phyloP scores from a whole-genome alignment of 805 yeast genomes.

The Cyberlindnera nakhonratchasimensis region DNA sequence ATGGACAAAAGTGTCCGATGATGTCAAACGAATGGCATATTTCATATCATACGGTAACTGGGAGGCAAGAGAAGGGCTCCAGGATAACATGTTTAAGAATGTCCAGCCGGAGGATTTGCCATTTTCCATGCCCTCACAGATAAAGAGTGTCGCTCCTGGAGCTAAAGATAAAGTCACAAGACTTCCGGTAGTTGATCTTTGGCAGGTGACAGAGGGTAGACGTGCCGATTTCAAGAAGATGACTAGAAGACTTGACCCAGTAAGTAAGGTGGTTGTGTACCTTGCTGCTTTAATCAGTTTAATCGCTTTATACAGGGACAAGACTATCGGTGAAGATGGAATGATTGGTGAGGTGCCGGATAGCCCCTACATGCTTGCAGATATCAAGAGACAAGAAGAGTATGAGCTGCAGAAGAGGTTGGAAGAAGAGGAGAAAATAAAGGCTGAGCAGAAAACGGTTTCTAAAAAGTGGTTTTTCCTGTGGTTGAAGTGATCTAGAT shows the following conservation, averaged over 20 bases:
- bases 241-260: conserved; percentile 51
- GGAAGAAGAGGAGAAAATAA: conserved; percentile 6
- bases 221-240: conserved; percentile 42
- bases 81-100: conserved; percentile 39
- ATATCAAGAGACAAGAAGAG: conserved; percentile 29
- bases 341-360: conserved; percentile 37
- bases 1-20: conserved; percentile 50
- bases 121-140: conserved; percentile 41
- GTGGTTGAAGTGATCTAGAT: conserved; percentile 23
- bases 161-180: conserved; percentile 26
- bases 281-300: conserved; percentile 44
- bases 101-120: conserved; percentile 59
- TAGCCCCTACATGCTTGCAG: conserved; percentile 36
- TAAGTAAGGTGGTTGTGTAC: conserved; percentile 51
- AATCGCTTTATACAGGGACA: conserved; percentile 55
- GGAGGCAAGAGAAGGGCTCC: conserved; percentile 63
- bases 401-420: conserved; percentile 15
- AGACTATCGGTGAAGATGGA: conserved; percentile 41
- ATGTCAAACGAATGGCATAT: conserved; percentile 54
- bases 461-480: conserved; percentile 27
- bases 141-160: conserved; percentile 17
- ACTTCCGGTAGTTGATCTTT: conserved; percentile 37
- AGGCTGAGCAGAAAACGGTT: background rate
- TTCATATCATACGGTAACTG: conserved; percentile 66
- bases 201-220: conserved; percentile 43